Conservation (phyloP, 2,329 filamentous ascomycete species). For the Talaromyces sp. region DNA sequence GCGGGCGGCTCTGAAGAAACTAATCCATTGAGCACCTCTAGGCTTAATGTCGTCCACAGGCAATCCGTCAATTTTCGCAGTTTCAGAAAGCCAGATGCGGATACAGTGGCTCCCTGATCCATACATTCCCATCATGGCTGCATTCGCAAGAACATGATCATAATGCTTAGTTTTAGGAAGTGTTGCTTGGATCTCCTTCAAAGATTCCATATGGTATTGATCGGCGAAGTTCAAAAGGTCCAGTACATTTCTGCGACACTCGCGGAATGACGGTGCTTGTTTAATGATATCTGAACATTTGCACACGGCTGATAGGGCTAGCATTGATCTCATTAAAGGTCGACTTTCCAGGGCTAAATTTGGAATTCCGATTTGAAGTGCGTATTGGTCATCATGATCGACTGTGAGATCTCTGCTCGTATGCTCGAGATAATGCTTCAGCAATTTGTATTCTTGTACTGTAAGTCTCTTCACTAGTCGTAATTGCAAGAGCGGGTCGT, state of each 20-base stretch:
- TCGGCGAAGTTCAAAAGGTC: slow-evolving; percentile 36
- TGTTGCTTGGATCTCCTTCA: slow-evolving; percentile 41
- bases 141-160: slow-evolving; percentile 43
- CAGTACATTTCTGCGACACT: slow-evolving; percentile 18
- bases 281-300: slow-evolving; percentile 35
- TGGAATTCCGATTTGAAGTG: slow-evolving; percentile 47
- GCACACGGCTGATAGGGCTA: slow-evolving; percentile 47
- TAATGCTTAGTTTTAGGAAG: slow-evolving; percentile 37
- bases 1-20: slow-evolving; percentile 41
- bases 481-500: not conserved
- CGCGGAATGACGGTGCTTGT: not conserved
- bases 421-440: slow-evolving; percentile 48
- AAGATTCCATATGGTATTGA: slow-evolving; percentile 41
- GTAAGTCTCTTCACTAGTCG: slow-evolving; percentile 13
- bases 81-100: slow-evolving; percentile 38
- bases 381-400: slow-evolving; percentile 44
- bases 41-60: slow-evolving; percentile 34
- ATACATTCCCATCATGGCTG: slow-evolving; percentile 49
- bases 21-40: slow-evolving; percentile 42
- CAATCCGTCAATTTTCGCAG: slow-evolving; percentile 14
- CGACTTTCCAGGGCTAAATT: slow-evolving; percentile 45
- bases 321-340: slow-evolving; percentile 47
- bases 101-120: slow-evolving; percentile 42
- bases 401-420: slow-evolving; percentile 42
- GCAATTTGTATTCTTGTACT: slow-evolving; percentile 39